A percentile compares a stretch with the other conserved stretches of the same genome.
These are phyloP conservation scores for Phytophthora pluvialis DNA, from an alignment of 352 stramenopile species.

Conservation along the genomic window DNA sequence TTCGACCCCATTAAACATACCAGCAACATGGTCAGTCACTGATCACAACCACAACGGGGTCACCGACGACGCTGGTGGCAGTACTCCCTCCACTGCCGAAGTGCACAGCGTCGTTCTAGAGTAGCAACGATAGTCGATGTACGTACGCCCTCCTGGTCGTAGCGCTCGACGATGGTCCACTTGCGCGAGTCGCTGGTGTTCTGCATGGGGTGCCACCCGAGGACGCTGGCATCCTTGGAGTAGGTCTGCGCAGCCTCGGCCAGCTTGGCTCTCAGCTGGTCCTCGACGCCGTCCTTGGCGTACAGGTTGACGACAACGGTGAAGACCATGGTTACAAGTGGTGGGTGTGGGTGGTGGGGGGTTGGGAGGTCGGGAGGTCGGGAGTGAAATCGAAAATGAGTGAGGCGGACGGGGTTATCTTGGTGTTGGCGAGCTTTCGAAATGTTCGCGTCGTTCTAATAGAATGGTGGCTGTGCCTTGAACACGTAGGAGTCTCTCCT, in stretches of 20 bases:
- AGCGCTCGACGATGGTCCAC: slow-evolving; percentile 34
- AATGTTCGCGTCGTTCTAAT: not conserved
- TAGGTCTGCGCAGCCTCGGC: slow-evolving; percentile 21
- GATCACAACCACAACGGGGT: not conserved
- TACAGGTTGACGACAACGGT: slow-evolving; percentile 29
- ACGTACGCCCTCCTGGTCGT: slow-evolving; percentile 31
- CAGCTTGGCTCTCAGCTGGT: slow-evolving; percentile 24
- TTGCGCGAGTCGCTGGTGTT: slow-evolving; percentile 26
- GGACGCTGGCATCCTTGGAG: slow-evolving; percentile 22
- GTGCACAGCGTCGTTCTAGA: not conserved
- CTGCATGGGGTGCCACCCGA: slow-evolving; percentile 22
- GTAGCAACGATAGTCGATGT: not conserved
- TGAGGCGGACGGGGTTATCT: not conserved
- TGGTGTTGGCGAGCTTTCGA: not conserved
- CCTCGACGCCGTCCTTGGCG: slow-evolving; percentile 28
- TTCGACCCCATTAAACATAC: not conserved
- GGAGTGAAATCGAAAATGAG: slow-evolving; percentile 22
- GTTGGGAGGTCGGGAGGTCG: slow-evolving; percentile 17
- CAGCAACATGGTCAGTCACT: slow-evolving; percentile 13
- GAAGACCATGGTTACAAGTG: slow-evolving; percentile 24
- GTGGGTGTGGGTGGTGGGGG: slow-evolving; percentile 2
- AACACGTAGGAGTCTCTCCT: slow-evolving; percentile 1
- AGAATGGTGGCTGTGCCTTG: not conserved
- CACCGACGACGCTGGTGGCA: not conserved
- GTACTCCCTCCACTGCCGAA: not conserved